A percentile compares a stretch with the other conserved stretches of the same genome.
Conservation (phyloP, 1,284 basidiomycete genomes). For the Microbotryomycetes sp. region DNA sequence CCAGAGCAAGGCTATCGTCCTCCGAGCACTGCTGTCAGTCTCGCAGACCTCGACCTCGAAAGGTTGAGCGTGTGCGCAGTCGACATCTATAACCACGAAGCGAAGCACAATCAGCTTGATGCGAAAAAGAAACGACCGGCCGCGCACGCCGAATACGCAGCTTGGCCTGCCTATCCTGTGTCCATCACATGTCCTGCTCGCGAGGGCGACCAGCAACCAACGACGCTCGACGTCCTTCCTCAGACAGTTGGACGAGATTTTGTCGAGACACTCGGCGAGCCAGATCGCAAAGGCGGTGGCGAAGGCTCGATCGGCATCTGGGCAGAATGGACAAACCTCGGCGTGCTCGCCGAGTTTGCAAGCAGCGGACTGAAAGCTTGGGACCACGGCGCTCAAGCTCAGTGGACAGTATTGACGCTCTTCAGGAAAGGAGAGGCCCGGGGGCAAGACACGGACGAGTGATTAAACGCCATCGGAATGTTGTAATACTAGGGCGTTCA, state of each 20-base stretch:
- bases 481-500: too few relatives aligned
- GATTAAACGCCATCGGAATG: too few relatives aligned
- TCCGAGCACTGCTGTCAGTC: slow-evolving; percentile 40
- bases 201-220: slow-evolving; percentile 43
- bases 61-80: slow-evolving; percentile 58
- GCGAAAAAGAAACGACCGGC: neutral
- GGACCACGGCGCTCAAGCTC: slow-evolving; percentile 70
- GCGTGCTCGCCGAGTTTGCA: slow-evolving; percentile 73
- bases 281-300: slow-evolving; percentile 76
- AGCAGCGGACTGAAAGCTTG: slow-evolving; percentile 73
- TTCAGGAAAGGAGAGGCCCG: slow-evolving; percentile 43
- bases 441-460: slow-evolving; percentile 10
- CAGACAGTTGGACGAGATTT: slow-evolving; percentile 66
- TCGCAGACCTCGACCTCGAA: slow-evolving; percentile 49
- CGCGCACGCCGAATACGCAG: slow-evolving; percentile 15
- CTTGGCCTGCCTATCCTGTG: slow-evolving; percentile 47
- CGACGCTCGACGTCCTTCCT: slow-evolving; percentile 47
- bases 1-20: slow-evolving; percentile 56
- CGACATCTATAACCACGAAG: slow-evolving; percentile 63
- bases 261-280: slow-evolving; percentile 66
- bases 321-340: slow-evolving; percentile 78
- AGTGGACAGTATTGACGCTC: slow-evolving; percentile 64
- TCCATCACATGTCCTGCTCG: slow-evolving; percentile 49
- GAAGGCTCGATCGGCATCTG: slow-evolving; percentile 77
- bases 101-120: slow-evolving; percentile 6